Percentiles rank a stretch among this genome's conserved stretches.
Conservation (phyloP, 1,284 basidiomycete species). For the Porogramme epimiltina region DNA sequence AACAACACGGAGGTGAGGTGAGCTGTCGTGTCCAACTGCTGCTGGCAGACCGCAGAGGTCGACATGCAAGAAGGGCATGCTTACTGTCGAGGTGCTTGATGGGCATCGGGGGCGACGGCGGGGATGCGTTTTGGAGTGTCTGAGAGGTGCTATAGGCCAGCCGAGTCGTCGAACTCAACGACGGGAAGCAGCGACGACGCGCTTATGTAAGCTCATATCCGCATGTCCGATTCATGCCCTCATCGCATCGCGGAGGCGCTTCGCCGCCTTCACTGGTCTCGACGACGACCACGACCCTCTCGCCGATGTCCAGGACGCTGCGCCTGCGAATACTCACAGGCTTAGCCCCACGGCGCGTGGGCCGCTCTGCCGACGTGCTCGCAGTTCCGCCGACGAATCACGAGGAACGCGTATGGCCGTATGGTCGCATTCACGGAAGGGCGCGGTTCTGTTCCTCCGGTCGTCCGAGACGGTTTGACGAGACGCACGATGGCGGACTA, state of each 20-base stretch:
- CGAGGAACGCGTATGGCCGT: not conserved
- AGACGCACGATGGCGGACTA: not conserved
- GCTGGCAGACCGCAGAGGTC: not conserved
- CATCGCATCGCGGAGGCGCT: not conserved
- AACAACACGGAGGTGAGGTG: conserved; percentile 15
- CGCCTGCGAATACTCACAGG: not conserved
- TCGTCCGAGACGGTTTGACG: conserved; percentile 8
- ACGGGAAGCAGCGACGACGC: conserved; percentile 18
- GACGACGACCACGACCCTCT: not conserved
- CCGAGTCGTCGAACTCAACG: conserved; percentile 13
- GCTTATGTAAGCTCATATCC: conserved; percentile 17
- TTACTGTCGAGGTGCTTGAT: conserved; percentile 59
- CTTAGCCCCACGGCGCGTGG: not conserved
- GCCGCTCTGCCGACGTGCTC: conserved; percentile 1
- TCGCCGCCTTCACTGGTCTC: not conserved
- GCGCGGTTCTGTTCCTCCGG: conserved; percentile 1
- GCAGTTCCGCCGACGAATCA: conserved; percentile 7
- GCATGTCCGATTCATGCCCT: not conserved
- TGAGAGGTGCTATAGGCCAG: conserved; percentile 5
- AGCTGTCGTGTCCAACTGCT: conserved; percentile 10
- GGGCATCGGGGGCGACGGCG: conserved; percentile 39
- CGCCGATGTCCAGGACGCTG: not conserved
- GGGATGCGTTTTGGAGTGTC: conserved; percentile 9
- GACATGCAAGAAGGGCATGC: conserved; percentile 17
- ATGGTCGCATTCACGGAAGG: too few species aligned